phyloP scores from a whole-genome alignment of 371 early-diverging fungal species.

The Haplosporangium sp. region DNA sequence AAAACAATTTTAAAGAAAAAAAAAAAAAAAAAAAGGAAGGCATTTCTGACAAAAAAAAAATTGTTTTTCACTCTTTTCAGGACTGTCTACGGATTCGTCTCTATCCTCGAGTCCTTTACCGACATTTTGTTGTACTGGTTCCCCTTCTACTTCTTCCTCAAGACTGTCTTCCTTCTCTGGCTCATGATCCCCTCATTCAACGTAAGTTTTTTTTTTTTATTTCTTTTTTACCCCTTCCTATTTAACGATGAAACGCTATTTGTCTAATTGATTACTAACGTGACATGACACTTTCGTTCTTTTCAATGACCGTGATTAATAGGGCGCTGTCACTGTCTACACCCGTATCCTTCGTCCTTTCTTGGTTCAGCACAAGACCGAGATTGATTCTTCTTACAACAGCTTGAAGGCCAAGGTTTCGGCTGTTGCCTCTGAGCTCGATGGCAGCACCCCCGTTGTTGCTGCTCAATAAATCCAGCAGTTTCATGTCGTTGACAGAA shows the following conservation, averaged over 20 bases:
- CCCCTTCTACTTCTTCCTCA: constrained; percentile 94
- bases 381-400: constrained; percentile 47
- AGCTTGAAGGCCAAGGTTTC: constrained; percentile 55
- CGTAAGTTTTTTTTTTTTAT: constrained; percentile 58
- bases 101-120: constrained; percentile 87
- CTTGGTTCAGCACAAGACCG: constrained; percentile 58
- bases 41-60: no score
- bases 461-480: constrained; percentile 35
- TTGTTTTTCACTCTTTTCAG: constrained; percentile 45
- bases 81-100: constrained; percentile 89
- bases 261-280: constrained; percentile 2
- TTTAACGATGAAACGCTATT: background rate
- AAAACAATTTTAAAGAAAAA: no score
- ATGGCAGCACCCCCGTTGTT: constrained; percentile 21
- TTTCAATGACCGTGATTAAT: constrained; percentile 4
- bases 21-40: no score
- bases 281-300: background rate
- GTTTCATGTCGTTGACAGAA: no score
- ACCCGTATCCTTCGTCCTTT: constrained; percentile 66
- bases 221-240: background rate
- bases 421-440: constrained; percentile 55
- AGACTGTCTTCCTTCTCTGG: constrained; percentile 88
- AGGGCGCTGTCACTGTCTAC: constrained; percentile 73
- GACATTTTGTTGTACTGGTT: constrained; percentile 89
- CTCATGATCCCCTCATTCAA: constrained; percentile 83